A percentile compares a stretch with the other conserved stretches of the same genome.
These are phyloP conservation scores for Paragyromitra xinjiangensis DNA, from an alignment of 495 filamentous ascomycete species.

Conservation along the genomic window DNA sequence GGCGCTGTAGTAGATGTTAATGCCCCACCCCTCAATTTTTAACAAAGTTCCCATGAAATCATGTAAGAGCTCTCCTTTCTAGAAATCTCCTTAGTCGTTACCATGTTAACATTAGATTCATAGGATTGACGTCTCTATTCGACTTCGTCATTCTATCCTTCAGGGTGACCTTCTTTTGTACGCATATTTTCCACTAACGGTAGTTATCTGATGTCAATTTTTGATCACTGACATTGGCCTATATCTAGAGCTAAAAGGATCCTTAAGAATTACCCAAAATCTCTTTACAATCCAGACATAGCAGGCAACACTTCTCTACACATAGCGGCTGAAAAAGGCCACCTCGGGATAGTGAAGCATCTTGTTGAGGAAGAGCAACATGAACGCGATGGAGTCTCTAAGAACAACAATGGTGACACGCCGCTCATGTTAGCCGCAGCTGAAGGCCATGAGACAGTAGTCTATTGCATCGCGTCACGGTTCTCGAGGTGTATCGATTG, in stretches of 20 bases:
- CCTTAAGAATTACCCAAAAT: slow-evolving; percentile 70
- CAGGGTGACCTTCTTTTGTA: slow-evolving; percentile 67
- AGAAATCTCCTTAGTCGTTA: background rate
- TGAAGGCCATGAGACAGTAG: slow-evolving; percentile 68
- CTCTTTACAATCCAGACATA: slow-evolving; percentile 64
- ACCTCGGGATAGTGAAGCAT: slow-evolving; percentile 67
- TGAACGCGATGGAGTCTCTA: slow-evolving; percentile 68
- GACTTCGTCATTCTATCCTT: slow-evolving; percentile 77
- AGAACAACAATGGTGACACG: slow-evolving; percentile 77
- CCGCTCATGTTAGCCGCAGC: slow-evolving; percentile 71
- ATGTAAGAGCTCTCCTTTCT: slow-evolving; percentile 19
- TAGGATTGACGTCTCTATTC: slow-evolving; percentile 73
- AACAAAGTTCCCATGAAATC: slow-evolving; percentile 25
- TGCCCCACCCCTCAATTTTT: slow-evolving; percentile 1
- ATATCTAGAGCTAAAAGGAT: slow-evolving; percentile 68
- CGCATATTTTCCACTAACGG: background rate
- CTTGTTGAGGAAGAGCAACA: slow-evolving; percentile 66
- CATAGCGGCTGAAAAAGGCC: slow-evolving; percentile 74
- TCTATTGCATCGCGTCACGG: slow-evolving; percentile 60
- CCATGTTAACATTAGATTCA: slow-evolving; percentile 1
- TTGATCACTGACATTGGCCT: slow-evolving; percentile 10
- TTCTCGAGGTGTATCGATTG: slow-evolving; percentile 47
- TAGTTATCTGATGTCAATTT: background rate
- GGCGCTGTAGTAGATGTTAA: background rate
- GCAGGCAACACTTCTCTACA: slow-evolving; percentile 79